phyloP scores from a whole-genome alignment of 2,329 filamentous ascomycete genomes.

The Sclerotinia spermophila region DNA sequence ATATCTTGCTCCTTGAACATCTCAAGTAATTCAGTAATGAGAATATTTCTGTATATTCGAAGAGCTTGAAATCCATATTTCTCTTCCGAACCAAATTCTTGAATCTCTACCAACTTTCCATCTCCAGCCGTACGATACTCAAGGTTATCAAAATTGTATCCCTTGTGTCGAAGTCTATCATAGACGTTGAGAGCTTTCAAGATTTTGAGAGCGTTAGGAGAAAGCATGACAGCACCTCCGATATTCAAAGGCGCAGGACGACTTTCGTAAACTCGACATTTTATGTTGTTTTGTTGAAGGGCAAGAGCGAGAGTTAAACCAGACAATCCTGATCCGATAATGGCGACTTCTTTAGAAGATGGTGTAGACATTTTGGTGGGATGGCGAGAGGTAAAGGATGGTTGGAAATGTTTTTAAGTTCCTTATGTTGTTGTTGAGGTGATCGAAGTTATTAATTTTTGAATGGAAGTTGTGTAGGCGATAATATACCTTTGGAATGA shows the following conservation, averaged over 20 bases:
- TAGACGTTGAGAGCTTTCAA: conserved; percentile 51
- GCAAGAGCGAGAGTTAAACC: conserved; percentile 54
- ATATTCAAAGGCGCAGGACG: conserved; percentile 44
- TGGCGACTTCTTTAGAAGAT: conserved; percentile 36
- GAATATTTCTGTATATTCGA: conserved; percentile 50
- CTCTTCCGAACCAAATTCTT: conserved; percentile 46
- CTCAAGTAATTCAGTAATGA: conserved; percentile 48
- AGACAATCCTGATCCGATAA: conserved; percentile 47
- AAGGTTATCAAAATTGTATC: conserved; percentile 49
- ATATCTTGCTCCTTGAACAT: conserved; percentile 43
- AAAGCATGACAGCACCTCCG: conserved; percentile 56
- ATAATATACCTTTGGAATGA: not conserved
- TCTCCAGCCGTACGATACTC: conserved; percentile 42
- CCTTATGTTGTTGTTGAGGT: not conserved
- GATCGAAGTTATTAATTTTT: not conserved
- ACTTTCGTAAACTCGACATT: conserved; percentile 50
- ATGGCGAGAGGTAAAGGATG: not conserved
- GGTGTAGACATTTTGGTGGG: conserved; percentile 1
- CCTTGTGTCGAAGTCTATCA: conserved; percentile 42
- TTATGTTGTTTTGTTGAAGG: conserved; percentile 49
- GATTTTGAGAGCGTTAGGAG: conserved; percentile 54
- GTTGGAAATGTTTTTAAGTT: not conserved
- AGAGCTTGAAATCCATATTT: conserved; percentile 52
- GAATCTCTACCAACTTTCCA: conserved; percentile 39
- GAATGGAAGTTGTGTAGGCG: not conserved